These are phyloP conservation scores for Telopea speciosissima DNA, from an alignment of 177 flowering plant species.

Conservation along the genomic window DNA sequence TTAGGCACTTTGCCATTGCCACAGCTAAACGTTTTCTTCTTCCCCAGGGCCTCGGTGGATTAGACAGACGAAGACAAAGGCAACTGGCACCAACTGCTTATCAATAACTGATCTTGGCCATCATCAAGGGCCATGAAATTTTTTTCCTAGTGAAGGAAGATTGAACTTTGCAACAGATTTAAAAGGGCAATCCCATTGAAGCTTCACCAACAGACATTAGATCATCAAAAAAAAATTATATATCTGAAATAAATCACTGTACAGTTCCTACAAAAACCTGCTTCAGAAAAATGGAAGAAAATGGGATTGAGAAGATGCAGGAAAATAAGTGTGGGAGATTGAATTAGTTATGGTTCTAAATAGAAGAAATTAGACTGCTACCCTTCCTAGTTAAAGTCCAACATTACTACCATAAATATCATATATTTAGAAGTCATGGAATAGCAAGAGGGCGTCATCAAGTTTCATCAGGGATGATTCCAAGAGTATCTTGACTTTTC, in stretches of 20 bases:
- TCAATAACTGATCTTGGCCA: too few species aligned
- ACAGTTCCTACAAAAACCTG: background rate
- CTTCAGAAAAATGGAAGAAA: background rate
- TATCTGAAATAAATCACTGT: background rate
- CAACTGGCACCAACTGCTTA: too few species aligned
- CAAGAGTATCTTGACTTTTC: constrained; percentile 28
- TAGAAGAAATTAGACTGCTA: background rate
- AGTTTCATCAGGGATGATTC: constrained; percentile 56
- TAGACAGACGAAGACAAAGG: too few species aligned
- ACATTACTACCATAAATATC: background rate
- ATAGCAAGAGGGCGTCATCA: constrained; percentile 72
- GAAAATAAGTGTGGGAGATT: background rate
- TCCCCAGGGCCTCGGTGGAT: too few species aligned
- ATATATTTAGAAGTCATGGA: constrained; percentile 48
- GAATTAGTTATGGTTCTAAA: background rate
- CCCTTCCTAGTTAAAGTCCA: background rate
- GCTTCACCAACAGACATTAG: background rate
- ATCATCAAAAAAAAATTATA: too few species aligned
- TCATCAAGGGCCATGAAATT: background rate
- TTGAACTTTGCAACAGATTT: background rate
- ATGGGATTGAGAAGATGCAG: background rate
- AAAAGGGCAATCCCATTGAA: background rate
- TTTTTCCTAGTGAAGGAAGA: background rate
- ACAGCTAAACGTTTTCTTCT: too few species aligned
- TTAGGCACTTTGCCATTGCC: too few species aligned